Base-by-base conservation (phyloP, 257 asterid species). In the Vinca minor region DNA sequence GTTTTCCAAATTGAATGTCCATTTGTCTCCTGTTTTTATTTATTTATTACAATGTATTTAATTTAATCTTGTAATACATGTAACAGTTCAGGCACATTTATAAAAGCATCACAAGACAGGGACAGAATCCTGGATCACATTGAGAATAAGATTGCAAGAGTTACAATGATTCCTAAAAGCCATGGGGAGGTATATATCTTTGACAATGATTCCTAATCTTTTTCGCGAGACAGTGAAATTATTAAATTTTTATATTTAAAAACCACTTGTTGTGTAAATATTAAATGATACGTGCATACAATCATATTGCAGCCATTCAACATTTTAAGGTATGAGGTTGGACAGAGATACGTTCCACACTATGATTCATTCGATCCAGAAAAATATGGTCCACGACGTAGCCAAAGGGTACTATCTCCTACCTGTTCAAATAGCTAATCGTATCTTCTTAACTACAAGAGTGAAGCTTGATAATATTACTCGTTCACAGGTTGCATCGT, bases 351-450 rank as follows among this genome's bases (percentile, higher is more conserved):
- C 68, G 83, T 77, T 59, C 83, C 96, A 36, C 97, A 90, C 70
- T 82, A 85, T 62, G 97, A 90, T 72, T 87, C 97, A 42, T 87
- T 87, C 74, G 77, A 82, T 71, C 96, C 97, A 64, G 79, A 81
- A 59, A 90, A 90, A 72, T 90, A 87, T 28, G 97, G 96, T 50
- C 97, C 96, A 17, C 95, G 83, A 69, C 78, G 77, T 77, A 90
- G 88, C 84, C 97, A 85, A 73, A 81, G 97, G 90, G 38, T 34
- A 96, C n/a, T 90, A 83, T 68, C 57, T 62, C 28, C 62, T 58
- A 29, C 52, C 55, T 62, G 0, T 32, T 2, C 26, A 17, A 12
- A 42, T 18, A 8, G 14, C 18, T 42, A 41, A 62, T 62, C 54
- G 42, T 44, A 20, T 23, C 23, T 1, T 61, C 13, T 61, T n/a